Conservation (phyloP, 2,329 filamentous ascomycete species). For the Reticulascus tulasneorum region DNA sequence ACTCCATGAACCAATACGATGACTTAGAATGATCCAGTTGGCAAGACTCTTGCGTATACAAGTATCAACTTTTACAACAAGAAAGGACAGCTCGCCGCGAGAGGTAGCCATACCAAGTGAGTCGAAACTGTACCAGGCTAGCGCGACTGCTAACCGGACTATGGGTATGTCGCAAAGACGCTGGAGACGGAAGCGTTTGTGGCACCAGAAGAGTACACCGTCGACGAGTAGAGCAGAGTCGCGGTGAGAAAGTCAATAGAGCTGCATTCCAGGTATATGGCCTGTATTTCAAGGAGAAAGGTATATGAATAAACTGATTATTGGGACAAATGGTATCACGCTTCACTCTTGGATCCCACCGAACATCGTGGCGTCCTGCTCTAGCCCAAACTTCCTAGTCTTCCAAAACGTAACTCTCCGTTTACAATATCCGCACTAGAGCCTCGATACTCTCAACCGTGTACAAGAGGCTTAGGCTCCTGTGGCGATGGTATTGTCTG, state of each 20-base stretch:
- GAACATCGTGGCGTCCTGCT: constrained; percentile 1
- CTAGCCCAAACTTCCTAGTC: no score
- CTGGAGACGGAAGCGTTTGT: constrained; percentile 31
- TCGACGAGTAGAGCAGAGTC: constrained; percentile 28
- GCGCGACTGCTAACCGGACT: not conserved
- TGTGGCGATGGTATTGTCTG: no score
- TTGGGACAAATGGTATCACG: not conserved
- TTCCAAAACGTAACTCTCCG: no score
- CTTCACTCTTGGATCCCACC: no score
- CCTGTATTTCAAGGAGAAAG: constrained; percentile 1
- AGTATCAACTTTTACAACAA: constrained; percentile 55
- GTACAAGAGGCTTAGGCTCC: no score
- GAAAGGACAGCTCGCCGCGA: constrained; percentile 55
- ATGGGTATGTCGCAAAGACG: constrained; percentile 39
- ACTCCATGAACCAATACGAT: not conserved
- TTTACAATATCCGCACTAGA: no score
- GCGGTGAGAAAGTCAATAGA: no score
- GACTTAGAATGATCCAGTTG: constrained; percentile 38
- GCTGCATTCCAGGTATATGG: not conserved
- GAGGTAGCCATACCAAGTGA: constrained; percentile 65
- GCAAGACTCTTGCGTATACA: constrained; percentile 61
- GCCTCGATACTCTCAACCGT: no score
- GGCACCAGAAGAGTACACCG: constrained; percentile 27
- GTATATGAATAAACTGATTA: not conserved
- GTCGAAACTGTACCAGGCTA: constrained; percentile 10